Percentiles rank a stretch among this genome's conserved stretches.
Conservation (phyloP, 2,329 filamentous ascomycete species). For the Pseudonectria buxi region DNA sequence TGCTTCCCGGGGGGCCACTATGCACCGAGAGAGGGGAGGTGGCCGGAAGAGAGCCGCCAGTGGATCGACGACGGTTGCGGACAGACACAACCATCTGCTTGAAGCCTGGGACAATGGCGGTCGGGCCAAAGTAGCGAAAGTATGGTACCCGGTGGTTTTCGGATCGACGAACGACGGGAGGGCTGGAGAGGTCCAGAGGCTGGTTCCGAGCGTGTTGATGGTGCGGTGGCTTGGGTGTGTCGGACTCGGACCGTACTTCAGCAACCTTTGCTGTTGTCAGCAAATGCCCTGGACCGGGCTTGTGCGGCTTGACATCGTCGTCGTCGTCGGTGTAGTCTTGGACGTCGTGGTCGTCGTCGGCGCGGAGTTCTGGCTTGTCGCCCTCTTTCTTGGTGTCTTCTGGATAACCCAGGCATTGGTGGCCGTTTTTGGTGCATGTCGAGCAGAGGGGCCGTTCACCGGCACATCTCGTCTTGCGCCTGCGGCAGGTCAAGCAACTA, state of each 20-base stretch:
- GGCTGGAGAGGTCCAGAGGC: constrained; percentile 25
- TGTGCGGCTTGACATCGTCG: constrained; percentile 30
- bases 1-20: constrained; percentile 30
- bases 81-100: constrained; percentile 87
- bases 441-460: constrained; percentile 66
- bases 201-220: constrained; percentile 3
- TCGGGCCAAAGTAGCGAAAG: constrained; percentile 85
- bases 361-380: constrained; percentile 15
- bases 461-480: constrained; percentile 68
- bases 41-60: constrained; percentile 49
- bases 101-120: constrained; percentile 84
- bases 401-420: constrained; percentile 61
- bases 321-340: constrained; percentile 26
- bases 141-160: constrained; percentile 69
- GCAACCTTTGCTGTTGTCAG: too few species aligned
- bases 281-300: not conserved
- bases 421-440: constrained; percentile 65
- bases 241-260: constrained; percentile 2
- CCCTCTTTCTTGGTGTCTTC: constrained; percentile 40
- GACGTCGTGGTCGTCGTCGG: constrained; percentile 20
- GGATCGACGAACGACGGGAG: constrained; percentile 41
- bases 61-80: constrained; percentile 56
- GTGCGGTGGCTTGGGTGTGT: constrained; percentile 5
- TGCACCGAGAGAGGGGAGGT: constrained; percentile 41
- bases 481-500: constrained; percentile 51